A percentile compares a stretch with the other conserved stretches of the same genome.
phyloP scores from a whole-genome alignment of 441 rosid species.

The Corymbia citriodora region DNA sequence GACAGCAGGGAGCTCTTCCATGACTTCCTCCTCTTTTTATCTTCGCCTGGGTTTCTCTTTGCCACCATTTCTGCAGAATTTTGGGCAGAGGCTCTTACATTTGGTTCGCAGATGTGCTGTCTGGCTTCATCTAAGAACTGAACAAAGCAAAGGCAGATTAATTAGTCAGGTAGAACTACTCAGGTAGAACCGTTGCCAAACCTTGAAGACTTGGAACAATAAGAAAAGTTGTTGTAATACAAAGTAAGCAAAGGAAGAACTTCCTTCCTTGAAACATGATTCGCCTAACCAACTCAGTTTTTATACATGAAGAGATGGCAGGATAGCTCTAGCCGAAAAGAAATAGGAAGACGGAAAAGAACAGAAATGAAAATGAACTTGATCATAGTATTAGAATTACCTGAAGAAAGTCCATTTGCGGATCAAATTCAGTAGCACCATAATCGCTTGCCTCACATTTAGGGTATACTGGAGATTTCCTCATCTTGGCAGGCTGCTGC shows the following conservation, averaged over 20 bases:
- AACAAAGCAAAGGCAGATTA: not conserved
- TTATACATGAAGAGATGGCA: not conserved
- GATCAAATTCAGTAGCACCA: slow-evolving; percentile 36
- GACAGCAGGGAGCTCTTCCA: slow-evolving; percentile 40
- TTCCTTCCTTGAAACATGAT: not conserved
- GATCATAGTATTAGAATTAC: slow-evolving; percentile 7
- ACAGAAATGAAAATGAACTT: not conserved
- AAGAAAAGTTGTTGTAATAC: not conserved
- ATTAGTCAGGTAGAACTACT: not conserved
- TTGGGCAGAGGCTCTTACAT: slow-evolving; percentile 2
- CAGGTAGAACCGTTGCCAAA: not conserved
- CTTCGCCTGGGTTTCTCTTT: slow-evolving; percentile 9
- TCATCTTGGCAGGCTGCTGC: slow-evolving; percentile 12
- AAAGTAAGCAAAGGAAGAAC: not conserved
- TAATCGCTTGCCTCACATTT: slow-evolving; percentile 26
- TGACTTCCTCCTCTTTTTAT: slow-evolving; percentile 34
- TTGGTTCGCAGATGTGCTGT: slow-evolving; percentile 27
- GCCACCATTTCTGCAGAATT: slow-evolving; percentile 3
- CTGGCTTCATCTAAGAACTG: slow-evolving; percentile 60
- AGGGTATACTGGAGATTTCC: slow-evolving; percentile 17
- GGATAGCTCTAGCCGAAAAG: not conserved
- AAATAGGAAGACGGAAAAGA: not conserved
- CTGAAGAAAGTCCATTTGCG: slow-evolving; percentile 35
- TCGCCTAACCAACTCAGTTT: not conserved
- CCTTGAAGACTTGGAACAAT: not conserved